Base-by-base conservation (phyloP, 2,329 filamentous ascomycete species). In the Whalleya microplaca region DNA sequence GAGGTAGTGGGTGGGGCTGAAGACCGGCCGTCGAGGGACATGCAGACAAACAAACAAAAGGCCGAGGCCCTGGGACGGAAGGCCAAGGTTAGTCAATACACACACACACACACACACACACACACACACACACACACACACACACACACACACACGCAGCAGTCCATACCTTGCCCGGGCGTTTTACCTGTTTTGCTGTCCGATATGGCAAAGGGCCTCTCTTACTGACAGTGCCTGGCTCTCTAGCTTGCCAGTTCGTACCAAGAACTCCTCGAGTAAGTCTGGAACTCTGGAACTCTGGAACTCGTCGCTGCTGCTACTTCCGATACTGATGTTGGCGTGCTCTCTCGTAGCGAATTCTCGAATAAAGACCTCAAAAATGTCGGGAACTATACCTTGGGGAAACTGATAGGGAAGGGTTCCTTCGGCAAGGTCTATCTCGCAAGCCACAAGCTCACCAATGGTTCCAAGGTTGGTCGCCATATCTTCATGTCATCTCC, bases 351-450 rank as follows among this genome's bases (percentile, higher is more conserved):
- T 73, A 97, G 92, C 79, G 94, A 98, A 77, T 99, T 99, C 79
- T 89, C 91, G 58, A 92, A 91, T 67, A 90, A 89, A 72, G 94
- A 99, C 64, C 85, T 99, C 65, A 89, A 90, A 69, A 91, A 88
- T 52, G 95, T 99, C 59, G 95, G 95, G 66, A 98, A 97, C 78
- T 99, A 99, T 75, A 88, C 88, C 37, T 84, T 99, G 55, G 95
- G 95, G 45, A 88, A 88, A 57, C 81, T 99, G 56, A 96, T 99
- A 72, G 95, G 95, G 65, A 99, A 98, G 73, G 95, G 95, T 55
- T 97, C 93, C 62, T 99, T 99, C 76, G 95, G 95, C 69, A 98
- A 97, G 77, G 95, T 99, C 69, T 99, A 99, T 75, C 83, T 99
- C 56, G 95, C 94, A 56, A 87, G 88, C 45, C 95, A 99, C 76